Conservation (phyloP, 148 eudicot genomes). For the Rhododendron williamsianum region DNA sequence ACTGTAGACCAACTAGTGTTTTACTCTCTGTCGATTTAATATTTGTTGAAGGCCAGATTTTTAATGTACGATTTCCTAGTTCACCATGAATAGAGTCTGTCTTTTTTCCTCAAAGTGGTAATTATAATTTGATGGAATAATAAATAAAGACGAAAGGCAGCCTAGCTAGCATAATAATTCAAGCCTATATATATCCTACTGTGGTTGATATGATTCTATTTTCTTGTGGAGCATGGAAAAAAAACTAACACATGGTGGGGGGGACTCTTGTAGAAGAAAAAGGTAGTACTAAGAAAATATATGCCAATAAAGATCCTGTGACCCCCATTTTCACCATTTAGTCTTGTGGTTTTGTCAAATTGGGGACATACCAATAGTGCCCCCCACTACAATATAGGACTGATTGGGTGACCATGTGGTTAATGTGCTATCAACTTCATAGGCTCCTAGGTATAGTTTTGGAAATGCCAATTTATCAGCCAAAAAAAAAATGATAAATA, state of each 20-base stretch:
- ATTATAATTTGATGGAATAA: not conserved
- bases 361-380: slow-evolving; percentile 8
- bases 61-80: not conserved
- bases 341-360: not conserved
- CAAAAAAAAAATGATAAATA: not conserved
- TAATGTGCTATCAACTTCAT: slow-evolving; percentile 1
- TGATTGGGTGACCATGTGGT: slow-evolving; percentile 6
- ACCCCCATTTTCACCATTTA: slow-evolving; percentile 6
- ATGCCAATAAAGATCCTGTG: not conserved
- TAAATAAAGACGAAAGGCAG: not conserved
- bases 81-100: not conserved
- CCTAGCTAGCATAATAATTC: not conserved
- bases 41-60: not conserved
- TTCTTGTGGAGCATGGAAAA: not conserved
- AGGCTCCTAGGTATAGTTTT: not conserved
- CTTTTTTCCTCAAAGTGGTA: not conserved
- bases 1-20: not conserved
- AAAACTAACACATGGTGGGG: not conserved
- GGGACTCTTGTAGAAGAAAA: slow-evolving; percentile 11
- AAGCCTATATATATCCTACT: not conserved
- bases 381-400: slow-evolving; percentile 7
- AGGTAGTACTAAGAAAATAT: not conserved
- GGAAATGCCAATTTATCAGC: not conserved
- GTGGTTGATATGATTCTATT: not conserved
- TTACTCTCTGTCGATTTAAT: not conserved